A percentile compares a stretch with the other conserved stretches of the same genome.
phyloP scores from a whole-genome alignment of 2,329 filamentous ascomycete genomes.

The Pseudocercospora ulei region DNA sequence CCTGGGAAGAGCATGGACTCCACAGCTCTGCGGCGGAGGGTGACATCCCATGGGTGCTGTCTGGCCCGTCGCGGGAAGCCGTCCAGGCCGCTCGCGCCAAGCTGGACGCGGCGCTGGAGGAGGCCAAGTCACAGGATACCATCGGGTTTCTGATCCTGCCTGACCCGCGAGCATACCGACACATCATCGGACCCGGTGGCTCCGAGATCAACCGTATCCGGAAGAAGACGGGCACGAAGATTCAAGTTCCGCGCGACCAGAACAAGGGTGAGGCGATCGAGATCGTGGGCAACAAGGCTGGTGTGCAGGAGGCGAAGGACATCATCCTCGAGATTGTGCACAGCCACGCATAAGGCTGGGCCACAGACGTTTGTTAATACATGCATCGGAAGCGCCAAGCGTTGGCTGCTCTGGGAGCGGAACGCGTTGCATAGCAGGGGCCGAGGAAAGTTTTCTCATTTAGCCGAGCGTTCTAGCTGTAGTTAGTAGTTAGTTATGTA shows the following conservation, averaged over 20 bases:
- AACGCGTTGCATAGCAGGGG: background rate
- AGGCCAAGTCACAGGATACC: constrained; percentile 58
- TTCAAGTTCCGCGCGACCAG: constrained; percentile 70
- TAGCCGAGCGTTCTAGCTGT: constrained; percentile 1
- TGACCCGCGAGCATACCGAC: constrained; percentile 79
- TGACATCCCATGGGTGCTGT: constrained; percentile 77
- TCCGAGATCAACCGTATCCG: constrained; percentile 88
- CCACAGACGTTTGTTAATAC: background rate
- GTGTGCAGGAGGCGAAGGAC: constrained; percentile 76
- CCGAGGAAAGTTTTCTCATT: background rate
- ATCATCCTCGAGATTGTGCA: constrained; percentile 74
- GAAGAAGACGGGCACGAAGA: constrained; percentile 83
- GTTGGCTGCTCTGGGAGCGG: background rate
- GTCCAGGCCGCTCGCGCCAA: constrained; percentile 70
- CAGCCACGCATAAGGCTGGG: constrained; percentile 30
- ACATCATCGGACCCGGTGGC: constrained; percentile 79
- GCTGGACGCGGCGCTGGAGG: constrained; percentile 62
- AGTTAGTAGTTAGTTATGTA: too few relatives aligned
- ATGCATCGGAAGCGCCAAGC: background rate
- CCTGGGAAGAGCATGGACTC: constrained; percentile 74
- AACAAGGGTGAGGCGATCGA: constrained; percentile 72
- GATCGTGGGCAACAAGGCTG: constrained; percentile 67
- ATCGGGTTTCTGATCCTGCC: constrained; percentile 83
- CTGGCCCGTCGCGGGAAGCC: constrained; percentile 60
- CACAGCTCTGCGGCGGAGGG: constrained; percentile 55